phyloP scores from a whole-genome alignment of 2,329 filamentous ascomycete genomes.

The Aspergillus aculeatus region DNA sequence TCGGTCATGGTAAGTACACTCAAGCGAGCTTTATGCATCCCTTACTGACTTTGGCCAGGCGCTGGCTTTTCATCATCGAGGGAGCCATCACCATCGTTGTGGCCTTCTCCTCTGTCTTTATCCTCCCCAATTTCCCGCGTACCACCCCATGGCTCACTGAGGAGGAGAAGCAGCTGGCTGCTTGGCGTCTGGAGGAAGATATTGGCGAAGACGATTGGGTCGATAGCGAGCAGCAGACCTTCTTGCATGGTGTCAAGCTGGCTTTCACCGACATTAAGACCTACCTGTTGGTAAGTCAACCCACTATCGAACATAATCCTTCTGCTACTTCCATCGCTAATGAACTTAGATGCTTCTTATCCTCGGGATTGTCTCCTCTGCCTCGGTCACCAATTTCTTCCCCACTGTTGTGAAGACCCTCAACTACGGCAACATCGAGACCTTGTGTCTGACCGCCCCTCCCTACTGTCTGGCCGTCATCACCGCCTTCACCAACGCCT shows the following conservation, averaged over 20 bases:
- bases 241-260: constrained; percentile 52
- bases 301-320: neutral
- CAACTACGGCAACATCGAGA: constrained; percentile 59
- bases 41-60: constrained; percentile 25
- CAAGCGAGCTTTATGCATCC: neutral
- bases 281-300: constrained; percentile 53
- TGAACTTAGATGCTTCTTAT: constrained; percentile 52
- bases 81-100: constrained; percentile 63
- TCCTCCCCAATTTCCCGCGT: constrained; percentile 67
- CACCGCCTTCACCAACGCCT: constrained; percentile 63
- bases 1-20: constrained; percentile 52
- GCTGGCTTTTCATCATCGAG: constrained; percentile 70
- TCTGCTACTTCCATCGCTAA: neutral
- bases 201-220: constrained; percentile 65
- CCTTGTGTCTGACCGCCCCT: constrained; percentile 64
- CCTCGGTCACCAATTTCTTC: constrained; percentile 67
- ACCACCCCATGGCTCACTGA: constrained; percentile 60
- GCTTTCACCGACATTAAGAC: constrained; percentile 61
- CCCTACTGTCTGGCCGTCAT: constrained; percentile 63
- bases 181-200: constrained; percentile 63
- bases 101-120: constrained; percentile 56
- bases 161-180: constrained; percentile 57
- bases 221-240: constrained; percentile 54
- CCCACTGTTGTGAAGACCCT: constrained; percentile 69
- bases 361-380: constrained; percentile 58